Conservation (phyloP, 495 filamentous ascomycete species). For the Penicillium ochrochloron region DNA sequence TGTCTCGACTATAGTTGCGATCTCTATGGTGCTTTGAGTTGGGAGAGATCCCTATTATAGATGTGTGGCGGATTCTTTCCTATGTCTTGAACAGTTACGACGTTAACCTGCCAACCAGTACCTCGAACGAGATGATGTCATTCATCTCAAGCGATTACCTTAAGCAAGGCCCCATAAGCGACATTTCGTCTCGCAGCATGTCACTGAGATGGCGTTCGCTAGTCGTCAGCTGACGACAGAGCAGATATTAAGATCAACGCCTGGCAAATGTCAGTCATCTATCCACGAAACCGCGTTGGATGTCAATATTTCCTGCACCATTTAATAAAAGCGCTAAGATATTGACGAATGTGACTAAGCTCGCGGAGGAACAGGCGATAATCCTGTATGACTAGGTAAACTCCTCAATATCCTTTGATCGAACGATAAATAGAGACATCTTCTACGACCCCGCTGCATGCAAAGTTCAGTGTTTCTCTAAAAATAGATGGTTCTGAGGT, state of each 20-base stretch:
- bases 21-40: neutral
- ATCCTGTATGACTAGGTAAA: neutral
- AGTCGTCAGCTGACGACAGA: neutral
- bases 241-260: neutral
- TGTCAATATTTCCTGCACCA: neutral
- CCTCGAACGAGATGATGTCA: neutral
- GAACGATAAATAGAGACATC: neutral
- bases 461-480: neutral
- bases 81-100: neutral
- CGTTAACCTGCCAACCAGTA: neutral
- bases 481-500: neutral
- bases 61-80: neutral
- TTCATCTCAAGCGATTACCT: neutral
- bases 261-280: neutral
- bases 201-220: neutral
- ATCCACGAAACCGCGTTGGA: neutral
- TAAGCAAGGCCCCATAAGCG: neutral
- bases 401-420: neutral
- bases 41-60: neutral
- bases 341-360: too few relatives aligned
- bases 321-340: neutral
- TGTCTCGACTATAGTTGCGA: neutral
- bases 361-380: neutral
- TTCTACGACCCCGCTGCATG: neutral
- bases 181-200: neutral